Evolutionary conservation across 1,284 basidiomycete genomes (phyloP), one percentile per base, ranked within the genome.

Genomic region (Cryptococcus hybrid): DNA sequence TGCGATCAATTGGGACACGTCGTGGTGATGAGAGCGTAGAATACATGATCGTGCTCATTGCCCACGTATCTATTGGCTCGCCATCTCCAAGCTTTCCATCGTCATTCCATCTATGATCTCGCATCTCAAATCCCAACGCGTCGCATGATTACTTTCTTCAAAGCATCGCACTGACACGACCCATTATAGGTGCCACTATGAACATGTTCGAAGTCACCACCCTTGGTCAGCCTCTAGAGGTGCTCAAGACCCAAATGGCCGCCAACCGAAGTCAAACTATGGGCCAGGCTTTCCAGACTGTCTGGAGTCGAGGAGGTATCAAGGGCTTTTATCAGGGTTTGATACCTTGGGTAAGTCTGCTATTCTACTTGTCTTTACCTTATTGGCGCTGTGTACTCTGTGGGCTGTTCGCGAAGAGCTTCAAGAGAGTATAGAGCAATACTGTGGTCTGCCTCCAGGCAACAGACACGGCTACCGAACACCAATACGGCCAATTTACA

Each of bases 221-320:
- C 9, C 85, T 99, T 45, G 96, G 96, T 47, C 96, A 99, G 81
- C 96, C 96, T 15, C 82, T 99, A 56, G 96, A 99, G 81, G 96
- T 99, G 45, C 80, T 98, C 72, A 99, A 99, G 82, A 99, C 96
- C 9, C 94, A 97, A 75, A 96, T 97, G 93, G 93, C 93, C 55
- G 91, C 92, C 51, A 92, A 93, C 81, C 86, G 93, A 60, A 86
- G 84, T 11, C 92, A 99, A 77, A 83, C 88, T 11, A 97, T 99
- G 93, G 68, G 82, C 59, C 86, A 93, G 74, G 95, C 96, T 7
- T 82, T 91, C 68, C 82, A 83, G 66, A 87, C 88, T 5, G 91
- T 99, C 59, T 95, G 92, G 89, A 85, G 87, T 67, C 88, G 96
- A 65, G 96, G 96, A 65, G 93, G 95, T 63, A 78, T 89, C 56